A percentile compares a stretch with the other conserved stretches of the same genome.
phyloP scores from a whole-genome alignment of 2,329 filamentous ascomycete genomes.

The Epichloe elymi region DNA sequence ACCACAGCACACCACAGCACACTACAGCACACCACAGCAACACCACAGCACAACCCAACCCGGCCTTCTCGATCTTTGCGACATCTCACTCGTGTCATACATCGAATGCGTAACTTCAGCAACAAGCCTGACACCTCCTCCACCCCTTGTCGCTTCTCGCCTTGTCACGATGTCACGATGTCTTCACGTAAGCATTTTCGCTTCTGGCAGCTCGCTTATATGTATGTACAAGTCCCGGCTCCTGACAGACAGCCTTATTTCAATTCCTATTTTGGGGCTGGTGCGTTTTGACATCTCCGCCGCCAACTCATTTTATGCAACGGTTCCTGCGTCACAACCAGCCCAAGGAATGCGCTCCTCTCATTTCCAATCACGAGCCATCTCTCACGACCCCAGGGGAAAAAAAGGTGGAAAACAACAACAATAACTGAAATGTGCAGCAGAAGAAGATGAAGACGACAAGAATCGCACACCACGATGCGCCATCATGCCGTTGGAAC shows the following conservation, averaged over 20 bases:
- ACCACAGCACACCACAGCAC: no score
- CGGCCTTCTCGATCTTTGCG: no score
- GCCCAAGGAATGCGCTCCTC: not conserved
- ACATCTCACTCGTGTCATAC: no score
- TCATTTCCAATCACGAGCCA: not conserved
- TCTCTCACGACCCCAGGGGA: not conserved
- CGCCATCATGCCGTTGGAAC: not conserved
- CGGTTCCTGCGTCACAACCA: constrained; percentile 1
- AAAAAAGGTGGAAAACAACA: not conserved
- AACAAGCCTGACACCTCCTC: no score
- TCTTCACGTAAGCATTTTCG: no score
- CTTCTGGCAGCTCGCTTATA: no score
- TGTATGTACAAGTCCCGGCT: no score
- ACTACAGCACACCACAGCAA: no score
- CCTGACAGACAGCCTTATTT: not conserved
- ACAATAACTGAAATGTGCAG: not conserved
- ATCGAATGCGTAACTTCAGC: no score
- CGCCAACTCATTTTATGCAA: constrained; percentile 4
- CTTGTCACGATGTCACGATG: no score
- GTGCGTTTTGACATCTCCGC: constrained; percentile 3
- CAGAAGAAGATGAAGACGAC: not conserved
- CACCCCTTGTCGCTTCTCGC: no score
- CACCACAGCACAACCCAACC: no score
- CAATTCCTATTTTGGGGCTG: not conserved
- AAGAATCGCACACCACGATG: not conserved